A percentile compares a stretch with the other conserved stretches of the same genome.
phyloP scores from a whole-genome alignment of 2,329 filamentous ascomycete species.

The Colletotrichum scovillei region DNA sequence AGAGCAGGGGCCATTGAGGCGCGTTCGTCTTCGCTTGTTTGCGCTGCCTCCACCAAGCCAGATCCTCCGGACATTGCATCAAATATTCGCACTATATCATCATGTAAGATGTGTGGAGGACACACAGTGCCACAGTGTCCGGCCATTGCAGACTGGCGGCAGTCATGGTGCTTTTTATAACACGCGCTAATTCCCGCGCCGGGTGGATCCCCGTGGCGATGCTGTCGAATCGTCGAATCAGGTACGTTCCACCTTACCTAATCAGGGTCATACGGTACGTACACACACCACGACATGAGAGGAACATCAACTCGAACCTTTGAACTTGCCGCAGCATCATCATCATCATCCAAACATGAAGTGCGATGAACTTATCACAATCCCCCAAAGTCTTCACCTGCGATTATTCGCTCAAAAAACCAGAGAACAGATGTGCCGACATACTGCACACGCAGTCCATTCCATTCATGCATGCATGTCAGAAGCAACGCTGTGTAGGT shows the following conservation, averaged over 20 bases:
- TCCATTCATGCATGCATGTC: background rate
- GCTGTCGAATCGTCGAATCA: slow-evolving; percentile 12
- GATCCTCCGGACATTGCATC: slow-evolving; percentile 7
- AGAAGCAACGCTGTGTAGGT: background rate
- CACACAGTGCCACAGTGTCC: slow-evolving; percentile 1
- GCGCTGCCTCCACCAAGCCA: slow-evolving; percentile 20
- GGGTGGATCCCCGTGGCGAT: slow-evolving; percentile 23
- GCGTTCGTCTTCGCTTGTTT: slow-evolving; percentile 22
- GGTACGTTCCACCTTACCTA: background rate
- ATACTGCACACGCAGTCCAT: background rate
- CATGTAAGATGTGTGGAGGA: fast-evolving
- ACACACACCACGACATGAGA: background rate
- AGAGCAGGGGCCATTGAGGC: slow-evolving; percentile 11
- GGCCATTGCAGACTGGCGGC: background rate
- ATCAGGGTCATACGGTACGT: background rate
- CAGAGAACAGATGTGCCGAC: background rate
- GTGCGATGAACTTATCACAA: background rate
- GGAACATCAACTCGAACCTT: background rate
- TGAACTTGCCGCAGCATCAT: slow-evolving; percentile 4
- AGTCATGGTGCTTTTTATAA: slow-evolving; percentile 30
- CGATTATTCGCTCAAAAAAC: background rate
- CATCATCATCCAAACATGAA: slow-evolving; percentile 5
- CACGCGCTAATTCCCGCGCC: slow-evolving; percentile 23
- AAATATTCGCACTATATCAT: background rate
- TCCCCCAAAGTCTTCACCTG: background rate